These are phyloP conservation scores for Bonia amplexicaulis DNA, from an alignment of 176 grass and related monocot genomes.

Conservation along the genomic window DNA sequence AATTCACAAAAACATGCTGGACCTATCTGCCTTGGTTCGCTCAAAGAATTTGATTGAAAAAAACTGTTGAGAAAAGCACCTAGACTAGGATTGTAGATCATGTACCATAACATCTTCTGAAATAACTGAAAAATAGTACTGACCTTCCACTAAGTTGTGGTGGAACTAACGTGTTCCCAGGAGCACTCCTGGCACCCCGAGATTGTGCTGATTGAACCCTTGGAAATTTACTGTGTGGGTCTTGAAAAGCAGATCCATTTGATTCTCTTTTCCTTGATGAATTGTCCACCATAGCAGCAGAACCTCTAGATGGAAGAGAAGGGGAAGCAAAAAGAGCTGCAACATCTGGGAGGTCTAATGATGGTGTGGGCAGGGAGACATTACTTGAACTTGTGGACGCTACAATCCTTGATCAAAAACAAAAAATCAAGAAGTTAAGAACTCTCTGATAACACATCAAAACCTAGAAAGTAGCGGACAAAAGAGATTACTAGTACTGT, in stretches of 20 bases:
- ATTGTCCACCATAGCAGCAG: slow-evolving; percentile 35
- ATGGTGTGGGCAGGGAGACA: slow-evolving; percentile 36
- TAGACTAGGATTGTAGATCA: not conserved
- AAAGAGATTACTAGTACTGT: not conserved
- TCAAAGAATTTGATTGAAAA: not conserved
- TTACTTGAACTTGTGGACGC: slow-evolving; percentile 10
- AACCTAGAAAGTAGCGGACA: slow-evolving; percentile 4
- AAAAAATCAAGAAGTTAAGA: not conserved
- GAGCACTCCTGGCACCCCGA: slow-evolving; percentile 36
- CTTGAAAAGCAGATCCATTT: slow-evolving; percentile 52
- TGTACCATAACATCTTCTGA: not conserved
- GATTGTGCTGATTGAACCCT: slow-evolving; percentile 46
- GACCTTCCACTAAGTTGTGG: slow-evolving; percentile 90
- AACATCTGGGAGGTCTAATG: slow-evolving; percentile 79
- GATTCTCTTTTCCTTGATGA: slow-evolving; percentile 79
- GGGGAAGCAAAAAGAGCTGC: slow-evolving; percentile 49
- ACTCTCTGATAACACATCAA: not conserved
- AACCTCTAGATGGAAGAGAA: slow-evolving; percentile 29
- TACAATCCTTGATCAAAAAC: slow-evolving; percentile 4
- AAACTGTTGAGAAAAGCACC: not conserved
- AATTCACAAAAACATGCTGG: not conserved
- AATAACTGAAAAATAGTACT: slow-evolving; percentile 5
- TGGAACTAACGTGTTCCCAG: slow-evolving; percentile 48
- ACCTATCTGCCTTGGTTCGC: not conserved
- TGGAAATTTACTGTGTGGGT: slow-evolving; percentile 50